Base-by-base conservation (phyloP, 1,284 basidiomycete genomes). In the Ceraceosorus guamensis region DNA sequence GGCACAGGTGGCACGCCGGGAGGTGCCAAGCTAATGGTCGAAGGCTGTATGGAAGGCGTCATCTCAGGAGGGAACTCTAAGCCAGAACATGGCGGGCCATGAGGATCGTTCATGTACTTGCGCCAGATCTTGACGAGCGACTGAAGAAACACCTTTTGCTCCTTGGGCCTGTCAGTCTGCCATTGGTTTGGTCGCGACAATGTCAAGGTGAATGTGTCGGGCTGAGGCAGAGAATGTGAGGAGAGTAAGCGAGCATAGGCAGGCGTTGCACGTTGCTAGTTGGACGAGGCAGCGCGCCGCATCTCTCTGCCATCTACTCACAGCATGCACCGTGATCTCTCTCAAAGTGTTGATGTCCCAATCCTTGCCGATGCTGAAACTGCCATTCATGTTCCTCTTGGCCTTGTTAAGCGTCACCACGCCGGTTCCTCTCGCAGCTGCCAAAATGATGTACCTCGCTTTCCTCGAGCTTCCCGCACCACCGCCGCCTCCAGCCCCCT, bases 291-390 rank as follows among this genome's bases (percentile, higher is more conserved):
- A 50, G 48, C 24, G 13, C 10, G 32, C 24, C 24, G 24, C 24
- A 24, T 24, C 24, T 24, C 24, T 24, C 24, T 24, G 24, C 24
- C 24, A 24, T 24, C 24, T 13, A 81, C 85, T 73, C 74, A 91
- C 91, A 68, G 81, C 82, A 37, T 84, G 65, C 46, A 92, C 85
- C 63, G 91, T 86, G 48, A 98, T 76, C 35, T 80, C 84, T 54
- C 87, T 82, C 63, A 98, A 81, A 73, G 93, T 90, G 48, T 84
- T 78, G 45, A 97, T 77, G 62, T 82, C 83, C 95, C 95, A 99
- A 7, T 92, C 91, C 80, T 99, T 99, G 24, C 95, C 95, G 54
- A 96, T 89, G 18, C 91, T 96, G 79, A 95, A 98, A 0, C 88
- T 85, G 41, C 89, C 88, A 72, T 97, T 98, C 41, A 87, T 85